Percentiles rank a stretch among this genome's conserved stretches.
phyloP scores from a whole-genome alignment of 129 eudicot species.

The Oenanthe sinensis region DNA sequence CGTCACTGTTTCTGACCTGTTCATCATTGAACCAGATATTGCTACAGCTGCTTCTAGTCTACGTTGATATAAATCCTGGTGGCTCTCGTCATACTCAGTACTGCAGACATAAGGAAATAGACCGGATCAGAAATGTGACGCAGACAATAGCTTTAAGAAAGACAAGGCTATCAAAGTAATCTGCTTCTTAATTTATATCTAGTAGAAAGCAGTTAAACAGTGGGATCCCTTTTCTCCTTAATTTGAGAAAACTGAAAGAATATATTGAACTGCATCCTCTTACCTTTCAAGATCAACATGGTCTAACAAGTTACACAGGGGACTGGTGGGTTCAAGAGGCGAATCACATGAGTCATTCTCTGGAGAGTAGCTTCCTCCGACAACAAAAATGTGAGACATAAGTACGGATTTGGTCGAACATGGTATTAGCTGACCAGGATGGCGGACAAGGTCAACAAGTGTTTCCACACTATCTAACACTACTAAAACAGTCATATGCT shows the following conservation, averaged over 20 bases:
- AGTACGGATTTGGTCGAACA: constrained; percentile 73
- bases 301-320: constrained; percentile 70
- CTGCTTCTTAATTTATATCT: not conserved
- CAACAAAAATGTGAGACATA: constrained; percentile 83
- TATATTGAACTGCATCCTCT: constrained; percentile 4
- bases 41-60: constrained; percentile 65
- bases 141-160: constrained; percentile 13
- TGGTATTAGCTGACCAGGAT: constrained; percentile 89
- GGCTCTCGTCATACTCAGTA: constrained; percentile 74
- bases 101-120: constrained; percentile 29
- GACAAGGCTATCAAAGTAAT: not conserved
- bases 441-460: constrained; percentile 83
- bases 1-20: constrained; percentile 40
- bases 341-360: constrained; percentile 99
- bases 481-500: constrained; percentile 58
- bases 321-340: constrained; percentile 91
- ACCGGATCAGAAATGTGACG: constrained; percentile 16
- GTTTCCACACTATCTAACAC: constrained; percentile 76
- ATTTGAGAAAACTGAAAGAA: not conserved
- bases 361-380: constrained; percentile 94
- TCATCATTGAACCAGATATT: constrained; percentile 68
- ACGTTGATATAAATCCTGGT: constrained; percentile 36
- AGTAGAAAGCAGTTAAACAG: not conserved
- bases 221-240: not conserved
- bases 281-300: constrained; percentile 74